These are phyloP conservation scores for Trichosporon sp. DNA, from an alignment of 1,284 basidiomycete species.

Conservation along the genomic window DNA sequence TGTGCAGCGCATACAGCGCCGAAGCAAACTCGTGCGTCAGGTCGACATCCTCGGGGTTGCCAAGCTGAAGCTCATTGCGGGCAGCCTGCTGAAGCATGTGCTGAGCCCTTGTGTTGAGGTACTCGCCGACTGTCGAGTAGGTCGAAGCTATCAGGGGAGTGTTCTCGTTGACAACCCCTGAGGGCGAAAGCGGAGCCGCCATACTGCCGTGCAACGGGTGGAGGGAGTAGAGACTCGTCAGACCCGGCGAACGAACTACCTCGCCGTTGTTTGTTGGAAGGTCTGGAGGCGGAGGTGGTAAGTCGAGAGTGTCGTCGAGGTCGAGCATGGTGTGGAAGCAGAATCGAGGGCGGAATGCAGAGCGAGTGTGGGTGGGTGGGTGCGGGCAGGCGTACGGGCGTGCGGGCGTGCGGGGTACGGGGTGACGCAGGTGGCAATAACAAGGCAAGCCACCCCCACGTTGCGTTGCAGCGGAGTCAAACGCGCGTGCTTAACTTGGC, in stretches of 20 bases:
- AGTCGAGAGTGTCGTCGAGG: neutral
- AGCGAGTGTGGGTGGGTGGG: neutral
- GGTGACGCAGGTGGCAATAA: neutral
- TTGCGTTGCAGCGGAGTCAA: neutral
- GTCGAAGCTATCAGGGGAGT: conserved; percentile 7
- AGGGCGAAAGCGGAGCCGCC: neutral
- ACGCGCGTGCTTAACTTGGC: neutral
- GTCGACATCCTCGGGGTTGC: conserved; percentile 5
- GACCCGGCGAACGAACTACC: neutral
- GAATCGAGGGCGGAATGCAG: neutral
- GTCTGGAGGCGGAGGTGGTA: neutral
- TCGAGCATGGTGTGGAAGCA: neutral
- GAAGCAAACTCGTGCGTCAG: conserved; percentile 18
- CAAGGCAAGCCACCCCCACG: neutral
- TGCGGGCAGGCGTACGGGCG: too few species aligned
- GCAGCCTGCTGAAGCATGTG: neutral
- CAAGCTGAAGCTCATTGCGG: neutral
- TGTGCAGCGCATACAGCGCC: conserved; percentile 18
- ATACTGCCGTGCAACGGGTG: conserved; percentile 1
- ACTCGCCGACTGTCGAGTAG: neutral
- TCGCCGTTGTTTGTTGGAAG: neutral
- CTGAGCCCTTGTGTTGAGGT: conserved; percentile 6
- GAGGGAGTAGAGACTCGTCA: neutral
- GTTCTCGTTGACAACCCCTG: conserved; percentile 1
- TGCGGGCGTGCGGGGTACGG: neutral